phyloP scores from a whole-genome alignment of 2,329 filamentous ascomycete genomes.

The Trichoderma atrobrunneum region DNA sequence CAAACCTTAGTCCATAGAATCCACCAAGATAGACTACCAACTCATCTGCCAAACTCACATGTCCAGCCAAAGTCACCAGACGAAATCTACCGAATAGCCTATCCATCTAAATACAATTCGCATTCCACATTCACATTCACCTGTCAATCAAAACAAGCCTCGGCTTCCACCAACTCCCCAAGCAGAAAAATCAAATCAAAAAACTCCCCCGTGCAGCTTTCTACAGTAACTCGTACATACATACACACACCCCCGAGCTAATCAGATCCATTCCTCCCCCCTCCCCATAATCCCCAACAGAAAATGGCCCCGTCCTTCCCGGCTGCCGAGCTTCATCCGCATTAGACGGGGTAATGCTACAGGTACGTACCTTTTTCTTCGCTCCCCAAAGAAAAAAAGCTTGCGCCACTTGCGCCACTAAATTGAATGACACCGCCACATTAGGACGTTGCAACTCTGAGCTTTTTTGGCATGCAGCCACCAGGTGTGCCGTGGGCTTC shows the following conservation, averaged over 20 bases:
- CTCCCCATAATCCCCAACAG: slow-evolving; percentile 11
- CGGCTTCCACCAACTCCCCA: background rate
- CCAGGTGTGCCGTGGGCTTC: background rate
- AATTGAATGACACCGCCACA: background rate
- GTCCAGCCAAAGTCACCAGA: background rate
- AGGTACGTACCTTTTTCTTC: background rate
- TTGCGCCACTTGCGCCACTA: background rate
- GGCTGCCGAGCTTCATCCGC: background rate
- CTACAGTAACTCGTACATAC: background rate
- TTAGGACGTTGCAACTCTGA: background rate
- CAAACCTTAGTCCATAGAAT: background rate
- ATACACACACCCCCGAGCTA: background rate
- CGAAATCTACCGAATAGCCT: background rate
- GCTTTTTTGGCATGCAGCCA: background rate
- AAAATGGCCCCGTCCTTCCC: background rate
- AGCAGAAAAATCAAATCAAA: background rate
- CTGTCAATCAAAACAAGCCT: background rate
- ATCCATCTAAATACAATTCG: no score
- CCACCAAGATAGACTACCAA: background rate
- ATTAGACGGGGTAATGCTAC: background rate
- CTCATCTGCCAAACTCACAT: background rate
- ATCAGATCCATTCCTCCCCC: background rate
- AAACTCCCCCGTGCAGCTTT: background rate
- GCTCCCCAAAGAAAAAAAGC: background rate
- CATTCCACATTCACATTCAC: background rate